Evolutionary conservation across 768 basidiomycete species (phyloP).

Genomic region (Psilocybe tampanensis): DNA sequence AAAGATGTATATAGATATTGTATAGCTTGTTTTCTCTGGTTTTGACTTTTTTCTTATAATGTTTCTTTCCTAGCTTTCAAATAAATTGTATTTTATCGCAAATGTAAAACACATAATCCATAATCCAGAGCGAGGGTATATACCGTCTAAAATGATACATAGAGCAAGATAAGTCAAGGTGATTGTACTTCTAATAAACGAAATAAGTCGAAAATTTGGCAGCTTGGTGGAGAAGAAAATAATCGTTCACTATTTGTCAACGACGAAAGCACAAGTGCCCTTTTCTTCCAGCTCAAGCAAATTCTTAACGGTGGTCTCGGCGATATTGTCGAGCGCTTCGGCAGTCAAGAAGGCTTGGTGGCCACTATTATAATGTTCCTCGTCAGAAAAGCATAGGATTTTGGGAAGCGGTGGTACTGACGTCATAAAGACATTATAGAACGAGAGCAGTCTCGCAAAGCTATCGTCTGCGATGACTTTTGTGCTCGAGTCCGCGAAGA

Average conservation of each 20-base stretch:
- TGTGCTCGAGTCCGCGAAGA: slow-evolving; percentile 44
- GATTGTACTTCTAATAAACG: no score
- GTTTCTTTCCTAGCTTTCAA: background rate
- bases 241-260: slow-evolving; percentile 15
- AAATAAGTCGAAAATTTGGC: no score
- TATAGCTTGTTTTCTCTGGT: slow-evolving; percentile 1
- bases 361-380: slow-evolving; percentile 30
- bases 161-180: background rate
- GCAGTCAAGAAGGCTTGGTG: slow-evolving; percentile 46
- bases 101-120: background rate
- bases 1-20: background rate
- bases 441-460: slow-evolving; percentile 45
- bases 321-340: slow-evolving; percentile 42
- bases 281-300: slow-evolving; percentile 33
- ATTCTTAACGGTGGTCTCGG: slow-evolving; percentile 40
- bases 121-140: background rate
- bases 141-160: background rate
- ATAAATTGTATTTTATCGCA: background rate
- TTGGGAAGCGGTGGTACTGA: slow-evolving; percentile 10
- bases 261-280: slow-evolving; percentile 33
- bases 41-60: background rate
- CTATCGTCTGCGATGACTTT: slow-evolving; percentile 48
- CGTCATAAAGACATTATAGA: slow-evolving; percentile 51
- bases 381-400: background rate
- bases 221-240: no score